phyloP scores from a whole-genome alignment of 345 rosid genomes.

The Luvunga scandens region DNA sequence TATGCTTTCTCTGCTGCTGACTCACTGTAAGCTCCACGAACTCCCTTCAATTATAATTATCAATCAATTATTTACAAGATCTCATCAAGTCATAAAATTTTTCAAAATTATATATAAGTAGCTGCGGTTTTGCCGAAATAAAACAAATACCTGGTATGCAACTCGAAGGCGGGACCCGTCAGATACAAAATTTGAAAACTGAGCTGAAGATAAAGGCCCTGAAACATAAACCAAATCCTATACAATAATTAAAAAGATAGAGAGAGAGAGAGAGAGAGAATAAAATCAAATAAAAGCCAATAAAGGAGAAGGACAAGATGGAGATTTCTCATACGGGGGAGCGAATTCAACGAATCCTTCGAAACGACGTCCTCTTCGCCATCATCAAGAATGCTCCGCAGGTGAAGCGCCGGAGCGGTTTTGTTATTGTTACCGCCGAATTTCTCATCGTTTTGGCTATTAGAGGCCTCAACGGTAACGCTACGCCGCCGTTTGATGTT shows the following conservation, averaged over 20 bases:
- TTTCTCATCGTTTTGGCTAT: constrained; percentile 6
- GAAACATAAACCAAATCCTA: neutral
- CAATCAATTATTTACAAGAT: neutral
- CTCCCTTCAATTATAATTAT: constrained; percentile 49
- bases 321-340: constrained; percentile 52
- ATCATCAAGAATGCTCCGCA: constrained; percentile 36
- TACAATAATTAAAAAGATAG: neutral
- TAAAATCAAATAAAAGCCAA: neutral
- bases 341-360: constrained; percentile 38
- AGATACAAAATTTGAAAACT: constrained; percentile 42
- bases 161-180: constrained; percentile 80
- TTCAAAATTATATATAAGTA: neutral
- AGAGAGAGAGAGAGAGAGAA: too few species aligned
- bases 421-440: constrained; percentile 16
- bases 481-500: constrained; percentile 25
- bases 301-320: neutral
- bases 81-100: too few species aligned
- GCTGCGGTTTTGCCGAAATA: neutral
- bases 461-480: constrained; percentile 27
- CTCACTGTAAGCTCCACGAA: constrained; percentile 90
- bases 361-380: constrained; percentile 18
- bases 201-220: constrained; percentile 82
- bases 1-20: constrained; percentile 95
- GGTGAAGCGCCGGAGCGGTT: constrained; percentile 34
- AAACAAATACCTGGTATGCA: constrained; percentile 76